Conservation (phyloP, 2,329 filamentous ascomycete species). For the Penicillium occitanis region DNA sequence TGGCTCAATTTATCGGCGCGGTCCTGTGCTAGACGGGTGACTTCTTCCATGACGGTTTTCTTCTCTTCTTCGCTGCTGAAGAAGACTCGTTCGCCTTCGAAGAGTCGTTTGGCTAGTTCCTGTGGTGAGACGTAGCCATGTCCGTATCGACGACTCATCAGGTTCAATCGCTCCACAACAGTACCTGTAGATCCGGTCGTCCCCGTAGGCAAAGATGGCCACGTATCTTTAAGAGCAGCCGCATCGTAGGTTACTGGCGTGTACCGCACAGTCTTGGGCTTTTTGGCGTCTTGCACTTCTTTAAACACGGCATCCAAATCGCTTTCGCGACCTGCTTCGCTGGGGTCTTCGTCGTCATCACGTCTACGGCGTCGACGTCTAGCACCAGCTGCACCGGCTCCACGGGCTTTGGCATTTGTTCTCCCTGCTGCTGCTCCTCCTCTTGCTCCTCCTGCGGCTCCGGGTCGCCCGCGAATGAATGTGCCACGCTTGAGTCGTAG, state of each 20-base stretch:
- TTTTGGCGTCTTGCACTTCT: slow-evolving; percentile 33
- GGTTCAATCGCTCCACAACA: slow-evolving; percentile 38
- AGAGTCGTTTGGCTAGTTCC: slow-evolving; percentile 39
- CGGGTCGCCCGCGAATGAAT: slow-evolving; percentile 22
- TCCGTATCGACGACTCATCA: slow-evolving; percentile 35
- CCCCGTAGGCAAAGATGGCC: slow-evolving; percentile 41
- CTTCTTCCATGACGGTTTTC: slow-evolving; percentile 35
- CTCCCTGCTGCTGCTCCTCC: slow-evolving; percentile 1
- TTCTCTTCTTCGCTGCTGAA: slow-evolving; percentile 42
- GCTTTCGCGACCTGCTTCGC: slow-evolving; percentile 26
- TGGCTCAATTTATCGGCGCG: slow-evolving; percentile 38
- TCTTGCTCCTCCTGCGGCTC: background rate
- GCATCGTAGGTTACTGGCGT: slow-evolving; percentile 35
- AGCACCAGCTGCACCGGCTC: slow-evolving; percentile 18
- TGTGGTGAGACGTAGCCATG: slow-evolving; percentile 38
- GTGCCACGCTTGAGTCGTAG: slow-evolving; percentile 26
- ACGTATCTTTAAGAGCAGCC: slow-evolving; percentile 37
- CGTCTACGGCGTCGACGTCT: slow-evolving; percentile 20
- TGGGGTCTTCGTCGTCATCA: slow-evolving; percentile 29
- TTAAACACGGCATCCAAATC: slow-evolving; percentile 33
- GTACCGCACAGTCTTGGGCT: slow-evolving; percentile 35
- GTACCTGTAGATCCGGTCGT: slow-evolving; percentile 30
- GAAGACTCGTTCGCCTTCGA: slow-evolving; percentile 39
- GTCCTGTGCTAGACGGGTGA: slow-evolving; percentile 35
- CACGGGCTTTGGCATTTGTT: slow-evolving; percentile 12